phyloP scores from a whole-genome alignment of 495 filamentous ascomycete genomes.

The Neurospora hispaniola region DNA sequence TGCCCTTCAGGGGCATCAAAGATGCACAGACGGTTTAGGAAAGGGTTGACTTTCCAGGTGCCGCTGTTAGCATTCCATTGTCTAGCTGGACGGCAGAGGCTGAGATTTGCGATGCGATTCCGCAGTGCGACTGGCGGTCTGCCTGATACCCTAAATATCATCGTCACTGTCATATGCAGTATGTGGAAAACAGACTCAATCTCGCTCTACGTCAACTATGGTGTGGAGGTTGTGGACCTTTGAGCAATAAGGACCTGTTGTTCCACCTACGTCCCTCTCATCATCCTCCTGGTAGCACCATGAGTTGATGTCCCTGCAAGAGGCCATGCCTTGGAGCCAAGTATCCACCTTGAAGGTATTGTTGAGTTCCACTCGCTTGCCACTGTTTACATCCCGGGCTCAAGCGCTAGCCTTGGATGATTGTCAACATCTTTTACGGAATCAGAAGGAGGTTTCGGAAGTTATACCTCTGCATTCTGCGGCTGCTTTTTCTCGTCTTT shows the following conservation, averaged over 20 bases:
- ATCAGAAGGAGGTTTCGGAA: neutral
- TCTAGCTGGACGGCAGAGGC: no score
- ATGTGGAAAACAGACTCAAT: neutral
- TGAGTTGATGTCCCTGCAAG: neutral
- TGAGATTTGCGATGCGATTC: neutral
- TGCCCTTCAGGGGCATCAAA: neutral
- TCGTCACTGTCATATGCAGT: neutral
- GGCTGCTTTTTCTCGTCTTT: neutral
- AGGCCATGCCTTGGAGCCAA: neutral
- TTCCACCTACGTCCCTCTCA: neutral
- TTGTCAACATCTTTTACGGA: neutral
- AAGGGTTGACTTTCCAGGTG: neutral
- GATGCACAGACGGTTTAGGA: neutral
- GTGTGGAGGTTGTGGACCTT: neutral
- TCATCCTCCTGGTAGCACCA: neutral
- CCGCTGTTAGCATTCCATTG: no score
- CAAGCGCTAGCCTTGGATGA: neutral
- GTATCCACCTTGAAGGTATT: neutral
- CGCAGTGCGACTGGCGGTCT: neutral
- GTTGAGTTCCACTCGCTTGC: neutral
- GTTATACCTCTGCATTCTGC: neutral
- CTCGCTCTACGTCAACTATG: neutral
- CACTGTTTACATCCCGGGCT: neutral
- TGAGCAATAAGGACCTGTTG: neutral
- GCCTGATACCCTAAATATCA: neutral